Conservation (phyloP, 2,329 filamentous ascomycete genomes). For the Cordyceps cateniannulata region DNA sequence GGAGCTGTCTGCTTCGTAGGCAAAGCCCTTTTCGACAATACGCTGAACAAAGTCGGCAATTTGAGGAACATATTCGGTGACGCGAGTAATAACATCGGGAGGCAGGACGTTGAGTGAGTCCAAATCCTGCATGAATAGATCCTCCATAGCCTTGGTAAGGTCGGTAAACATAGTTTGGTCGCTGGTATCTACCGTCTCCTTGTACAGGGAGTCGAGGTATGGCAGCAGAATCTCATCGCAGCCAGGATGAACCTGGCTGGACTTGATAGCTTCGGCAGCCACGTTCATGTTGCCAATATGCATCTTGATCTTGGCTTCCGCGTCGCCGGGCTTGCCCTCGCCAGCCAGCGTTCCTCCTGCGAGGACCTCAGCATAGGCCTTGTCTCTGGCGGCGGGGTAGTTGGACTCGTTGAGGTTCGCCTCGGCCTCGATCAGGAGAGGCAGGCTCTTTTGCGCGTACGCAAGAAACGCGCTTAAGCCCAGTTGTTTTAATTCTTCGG, state of each 20-base stretch:
- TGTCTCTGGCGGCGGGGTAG: slow-evolving; percentile 43
- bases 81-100: slow-evolving; percentile 76
- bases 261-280: slow-evolving; percentile 42
- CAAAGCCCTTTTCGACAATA: slow-evolving; percentile 80
- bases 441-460: slow-evolving; percentile 50
- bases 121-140: slow-evolving; percentile 86
- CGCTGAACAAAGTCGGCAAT: slow-evolving; percentile 80
- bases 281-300: slow-evolving; percentile 61
- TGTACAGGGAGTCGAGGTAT: slow-evolving; percentile 68
- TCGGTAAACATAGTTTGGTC: slow-evolving; percentile 75
- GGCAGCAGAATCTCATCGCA: slow-evolving; percentile 67
- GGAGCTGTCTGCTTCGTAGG: slow-evolving; percentile 74
- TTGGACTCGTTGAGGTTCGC: slow-evolving; percentile 41
- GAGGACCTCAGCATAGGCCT: slow-evolving; percentile 48
- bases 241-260: slow-evolving; percentile 45
- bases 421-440: slow-evolving; percentile 40
- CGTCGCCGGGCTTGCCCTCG: slow-evolving; percentile 61
- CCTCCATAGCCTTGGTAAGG: slow-evolving; percentile 78
- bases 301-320: slow-evolving; percentile 86
- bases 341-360: slow-evolving; percentile 49
- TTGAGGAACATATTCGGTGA: slow-evolving; percentile 87
- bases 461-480: slow-evolving; percentile 47
- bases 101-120: slow-evolving; percentile 74
- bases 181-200: slow-evolving; percentile 53
- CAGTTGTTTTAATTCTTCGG: slow-evolving; percentile 40